Base-by-base conservation (phyloP, 2,329 filamentous ascomycete species). In the Arthrobotrys sphaeroides region DNA sequence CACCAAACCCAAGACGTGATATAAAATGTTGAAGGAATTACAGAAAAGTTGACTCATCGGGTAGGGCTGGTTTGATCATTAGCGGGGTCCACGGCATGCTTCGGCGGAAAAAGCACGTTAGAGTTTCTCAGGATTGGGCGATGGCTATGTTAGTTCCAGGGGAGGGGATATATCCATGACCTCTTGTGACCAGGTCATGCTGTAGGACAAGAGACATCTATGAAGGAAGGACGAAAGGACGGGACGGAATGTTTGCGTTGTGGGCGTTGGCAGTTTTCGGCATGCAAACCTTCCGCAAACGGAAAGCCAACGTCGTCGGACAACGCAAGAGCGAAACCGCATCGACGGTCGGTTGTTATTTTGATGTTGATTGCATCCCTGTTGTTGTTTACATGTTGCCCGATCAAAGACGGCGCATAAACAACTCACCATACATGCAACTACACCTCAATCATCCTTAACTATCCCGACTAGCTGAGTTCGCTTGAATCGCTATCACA, bases 311-410 rank as follows among this genome's bases (percentile, higher is more conserved):
- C 62, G 57, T 36, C 12, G 38, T 36, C 57, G 57, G n/a, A n/a
- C n/a, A n/a, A n/a, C n/a, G n/a, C n/a, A n/a, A n/a, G n/a, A n/a
- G n/a, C n/a, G n/a, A n/a, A n/a, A n/a, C n/a, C n/a, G n/a, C n/a
- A n/a, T n/a, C n/a, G 20, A 3, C 3, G 12, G 20, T 9, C 40
- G 43, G 70, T 74, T 74, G 70, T 68, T 74, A 65, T 74, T 74
- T 61, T 62, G 69, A 61, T 73, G 59, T 62, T n/a, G n/a, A n/a
- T n/a, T n/a, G n/a, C n/a, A n/a, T n/a, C n/a, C 16, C 43, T 68
- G 53, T 73, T 73, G 61, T 61, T 74, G 70, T 74, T 74, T 74
- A 74, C 62, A 49, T 74, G 61, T 67, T 42, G 31, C 70, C 70
- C 61, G 62, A 68, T 68, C 53, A 74, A 64, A 26, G 40, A 26